Conservation (phyloP, 1,139 yeast genomes). For the Kluyveromyces sp. region DNA sequence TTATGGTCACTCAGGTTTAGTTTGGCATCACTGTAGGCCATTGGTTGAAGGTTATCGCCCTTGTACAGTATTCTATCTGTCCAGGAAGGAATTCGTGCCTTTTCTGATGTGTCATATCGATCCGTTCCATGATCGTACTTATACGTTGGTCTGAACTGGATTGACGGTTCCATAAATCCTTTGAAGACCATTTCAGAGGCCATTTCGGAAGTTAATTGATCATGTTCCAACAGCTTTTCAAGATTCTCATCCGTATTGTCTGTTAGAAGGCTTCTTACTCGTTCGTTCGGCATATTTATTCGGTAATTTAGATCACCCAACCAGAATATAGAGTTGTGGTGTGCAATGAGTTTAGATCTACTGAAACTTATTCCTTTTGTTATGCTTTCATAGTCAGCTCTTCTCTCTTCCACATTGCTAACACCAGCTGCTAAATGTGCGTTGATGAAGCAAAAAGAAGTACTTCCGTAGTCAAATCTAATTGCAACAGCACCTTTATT, state of each 20-base stretch:
- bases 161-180: constrained; percentile 68
- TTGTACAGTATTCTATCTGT: constrained; percentile 78
- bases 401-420: constrained; percentile 68
- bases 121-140: constrained; percentile 82
- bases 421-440: constrained; percentile 94
- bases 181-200: constrained; percentile 64
- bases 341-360: constrained; percentile 47
- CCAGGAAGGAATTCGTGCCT: constrained; percentile 95
- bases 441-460: constrained; percentile 71
- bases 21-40: constrained; percentile 53
- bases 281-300: constrained; percentile 59
- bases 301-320: constrained; percentile 91
- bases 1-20: constrained; percentile 79
- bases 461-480: constrained; percentile 66
- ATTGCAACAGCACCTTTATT: constrained; percentile 93
- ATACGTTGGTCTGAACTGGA: constrained; percentile 82
- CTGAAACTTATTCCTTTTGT: constrained; percentile 39
- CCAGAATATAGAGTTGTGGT: constrained; percentile 87
- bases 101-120: constrained; percentile 77
- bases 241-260: constrained; percentile 43
- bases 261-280: constrained; percentile 41
- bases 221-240: constrained; percentile 54
- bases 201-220: constrained; percentile 72
- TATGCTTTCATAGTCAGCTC: constrained; percentile 70
- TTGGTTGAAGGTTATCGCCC: constrained; percentile 47